These are phyloP conservation scores for Boletus vinaceobasis DNA, from an alignment of 768 basidiomycete genomes.

Conservation along the genomic window DNA sequence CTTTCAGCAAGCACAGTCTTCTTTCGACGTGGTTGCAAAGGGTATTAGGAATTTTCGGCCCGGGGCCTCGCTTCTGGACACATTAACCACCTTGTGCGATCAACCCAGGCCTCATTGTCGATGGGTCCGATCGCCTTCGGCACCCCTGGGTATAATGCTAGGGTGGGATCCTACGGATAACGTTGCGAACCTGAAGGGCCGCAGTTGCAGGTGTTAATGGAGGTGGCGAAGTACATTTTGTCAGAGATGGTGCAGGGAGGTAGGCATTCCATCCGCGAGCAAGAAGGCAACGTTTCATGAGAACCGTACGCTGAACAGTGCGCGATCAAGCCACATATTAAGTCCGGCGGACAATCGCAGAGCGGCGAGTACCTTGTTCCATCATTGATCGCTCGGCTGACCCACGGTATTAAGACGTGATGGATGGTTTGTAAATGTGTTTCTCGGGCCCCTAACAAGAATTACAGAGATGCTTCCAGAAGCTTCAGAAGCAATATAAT, in stretches of 20 bases:
- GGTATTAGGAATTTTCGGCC: too few species aligned
- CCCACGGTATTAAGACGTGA: not conserved
- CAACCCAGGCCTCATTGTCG: not conserved
- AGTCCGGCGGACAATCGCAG: not conserved
- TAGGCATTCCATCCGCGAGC: not conserved
- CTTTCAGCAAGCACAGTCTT: not conserved
- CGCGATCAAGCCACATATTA: not conserved
- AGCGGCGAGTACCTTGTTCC: not conserved
- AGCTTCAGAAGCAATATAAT: conserved; percentile 1
- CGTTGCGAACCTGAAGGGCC: not conserved
- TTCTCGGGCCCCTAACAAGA: not conserved
- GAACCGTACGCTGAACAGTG: not conserved
- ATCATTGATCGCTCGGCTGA: conserved; percentile 6
- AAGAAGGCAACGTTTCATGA: not conserved
- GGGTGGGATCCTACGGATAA: too few species aligned
- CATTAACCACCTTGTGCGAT: too few species aligned
- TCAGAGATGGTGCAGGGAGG: not conserved
- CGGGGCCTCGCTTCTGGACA: not conserved
- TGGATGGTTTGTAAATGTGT: not conserved
- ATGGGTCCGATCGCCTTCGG: not conserved
- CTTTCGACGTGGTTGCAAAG: not conserved
- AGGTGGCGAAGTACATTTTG: too few species aligned
- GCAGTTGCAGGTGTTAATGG: not conserved
- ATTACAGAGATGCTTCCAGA: not conserved
- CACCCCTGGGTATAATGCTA: not conserved